Base-by-base conservation (phyloP, 2,329 filamentous ascomycete genomes). In the Cladosporium austrohemisphaericum region DNA sequence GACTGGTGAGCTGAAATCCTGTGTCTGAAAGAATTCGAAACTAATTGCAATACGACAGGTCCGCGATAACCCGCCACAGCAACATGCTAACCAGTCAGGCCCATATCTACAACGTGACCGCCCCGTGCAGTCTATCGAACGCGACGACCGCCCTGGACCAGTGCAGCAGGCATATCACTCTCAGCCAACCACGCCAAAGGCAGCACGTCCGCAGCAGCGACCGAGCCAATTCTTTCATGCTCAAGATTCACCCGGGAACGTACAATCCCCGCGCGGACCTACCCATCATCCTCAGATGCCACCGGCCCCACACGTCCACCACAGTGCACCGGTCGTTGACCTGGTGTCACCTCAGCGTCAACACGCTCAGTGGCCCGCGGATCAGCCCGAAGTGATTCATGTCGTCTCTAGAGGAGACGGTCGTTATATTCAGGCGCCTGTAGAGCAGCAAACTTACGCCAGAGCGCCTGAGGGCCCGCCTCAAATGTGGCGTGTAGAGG, bases 71-170 rank as follows among this genome's bases (percentile, higher is more conserved):
- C 19, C 41, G 6, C n/a, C 36, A 5, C 44, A 40, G n/a, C 44
- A 31, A 14, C 44, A 43, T 29, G 22, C 47, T 23, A 28, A 50
- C 9, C 11, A 28, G 6, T 43, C 50, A 43, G 25, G 35, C 20
- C 14, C 26, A 13, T 20, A 45, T 31, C 28, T 45, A 14, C 38
- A 37, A 9, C 50, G 55, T 13, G 56, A 60, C 28, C 49, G 56
- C 13, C 55, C 56, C 13, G 40, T 60, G 14, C 53, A 54, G 19
- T 60, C 58, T 2, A 60, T 60, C 31, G 58, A 60, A 26, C 50
- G 53, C 16, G 53, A 54, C 13, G 57, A 58, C 22, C 38, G 55
- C 18, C 31, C 52, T 3, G 11, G 5, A 6, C 40, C 19, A 23
- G 11, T 22, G 4, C 16, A 32, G 14, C 22, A 22, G 8, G 22